These are phyloP conservation scores for Curvularia sp. DNA, from an alignment of 2,329 filamentous ascomycete genomes.

Conservation along the genomic window DNA sequence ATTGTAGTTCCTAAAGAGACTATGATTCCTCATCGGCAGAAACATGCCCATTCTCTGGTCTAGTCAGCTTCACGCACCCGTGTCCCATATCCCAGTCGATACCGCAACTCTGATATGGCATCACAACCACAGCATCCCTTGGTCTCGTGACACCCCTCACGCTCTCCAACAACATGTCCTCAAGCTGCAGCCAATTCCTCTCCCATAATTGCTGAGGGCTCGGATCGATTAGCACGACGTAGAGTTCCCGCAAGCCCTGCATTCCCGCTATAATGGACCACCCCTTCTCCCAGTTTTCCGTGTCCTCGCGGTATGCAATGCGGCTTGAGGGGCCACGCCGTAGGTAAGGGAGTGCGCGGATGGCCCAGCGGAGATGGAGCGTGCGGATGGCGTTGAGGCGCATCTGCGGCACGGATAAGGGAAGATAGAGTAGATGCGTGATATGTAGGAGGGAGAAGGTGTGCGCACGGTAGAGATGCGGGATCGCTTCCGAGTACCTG, in stretches of 20 bases:
- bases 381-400: slow-evolving; percentile 39
- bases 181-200: slow-evolving; percentile 38
- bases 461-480: slow-evolving; percentile 39
- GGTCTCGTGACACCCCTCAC: slow-evolving; percentile 31
- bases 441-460: slow-evolving; percentile 45
- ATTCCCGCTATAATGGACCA: slow-evolving; percentile 41
- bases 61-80: slow-evolving; percentile 28
- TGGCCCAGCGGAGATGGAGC: slow-evolving; percentile 42
- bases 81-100: slow-evolving; percentile 38
- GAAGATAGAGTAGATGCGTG: slow-evolving; percentile 45
- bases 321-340: slow-evolving; percentile 29
- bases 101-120: slow-evolving; percentile 42
- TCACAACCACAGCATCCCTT: slow-evolving; percentile 31
- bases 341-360: slow-evolving; percentile 45
- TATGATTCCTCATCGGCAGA: not conserved
- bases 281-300: slow-evolving; percentile 41
- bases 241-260: slow-evolving; percentile 35
- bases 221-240: slow-evolving; percentile 39
- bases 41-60: slow-evolving; percentile 16
- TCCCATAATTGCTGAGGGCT: slow-evolving; percentile 42
- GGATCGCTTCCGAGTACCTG: slow-evolving; percentile 44
- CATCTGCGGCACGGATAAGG: slow-evolving; percentile 33
- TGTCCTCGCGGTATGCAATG: slow-evolving; percentile 46
- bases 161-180: slow-evolving; percentile 33
- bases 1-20: no score